Percentiles rank a stretch among this genome's conserved stretches.
phyloP scores from a whole-genome alignment of 1,284 basidiomycete species.

The Papiliotrema fonsecae region DNA sequence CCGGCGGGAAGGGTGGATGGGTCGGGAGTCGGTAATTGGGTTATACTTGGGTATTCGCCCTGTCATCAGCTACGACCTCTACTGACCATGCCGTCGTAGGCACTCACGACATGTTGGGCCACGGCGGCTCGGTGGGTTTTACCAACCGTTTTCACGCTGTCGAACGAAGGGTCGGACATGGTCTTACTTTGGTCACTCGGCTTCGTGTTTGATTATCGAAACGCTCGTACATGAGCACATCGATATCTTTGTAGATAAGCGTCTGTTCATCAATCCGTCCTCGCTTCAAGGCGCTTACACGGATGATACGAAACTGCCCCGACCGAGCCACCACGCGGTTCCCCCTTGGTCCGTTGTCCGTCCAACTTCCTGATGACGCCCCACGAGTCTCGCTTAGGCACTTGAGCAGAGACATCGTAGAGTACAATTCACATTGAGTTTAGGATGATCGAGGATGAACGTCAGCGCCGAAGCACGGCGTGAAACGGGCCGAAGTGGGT shows the following conservation, averaged over 20 bases:
- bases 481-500: too few relatives aligned
- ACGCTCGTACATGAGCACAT: not conserved
- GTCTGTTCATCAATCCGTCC: not conserved
- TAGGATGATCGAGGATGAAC: too few relatives aligned
- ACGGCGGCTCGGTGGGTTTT: constrained; percentile 3
- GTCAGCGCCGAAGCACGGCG: too few relatives aligned
- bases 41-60: constrained; percentile 1
- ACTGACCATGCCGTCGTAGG: too few relatives aligned
- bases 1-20: not conserved
- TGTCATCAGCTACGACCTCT: not conserved
- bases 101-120: constrained; percentile 1
- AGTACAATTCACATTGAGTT: too few relatives aligned
- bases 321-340: too few relatives aligned
- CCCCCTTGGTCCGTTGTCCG: too few relatives aligned
- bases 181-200: not conserved
- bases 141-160: not conserved
- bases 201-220: not conserved
- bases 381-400: too few relatives aligned
- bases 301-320: not conserved
- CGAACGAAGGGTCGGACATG: constrained; percentile 5
- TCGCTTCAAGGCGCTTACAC: not conserved
- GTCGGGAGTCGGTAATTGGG: not conserved
- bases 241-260: not conserved
- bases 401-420: too few relatives aligned
- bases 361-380: too few relatives aligned